phyloP scores from a whole-genome alignment of 768 basidiomycete species.

The Pisolithus sp. region DNA sequence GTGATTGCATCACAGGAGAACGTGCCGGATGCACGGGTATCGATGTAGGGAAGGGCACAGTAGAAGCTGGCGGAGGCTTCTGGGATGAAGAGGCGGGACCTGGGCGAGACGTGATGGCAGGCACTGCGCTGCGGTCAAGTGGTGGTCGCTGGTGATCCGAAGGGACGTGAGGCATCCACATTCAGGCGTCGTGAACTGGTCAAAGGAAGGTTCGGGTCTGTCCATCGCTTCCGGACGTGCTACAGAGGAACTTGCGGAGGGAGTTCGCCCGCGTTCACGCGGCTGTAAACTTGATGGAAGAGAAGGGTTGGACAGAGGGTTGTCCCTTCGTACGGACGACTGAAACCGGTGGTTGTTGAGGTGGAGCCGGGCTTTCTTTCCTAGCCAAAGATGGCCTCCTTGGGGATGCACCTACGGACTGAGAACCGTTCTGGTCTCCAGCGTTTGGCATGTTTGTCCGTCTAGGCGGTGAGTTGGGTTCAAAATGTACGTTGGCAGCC shows the following conservation, averaged over 20 bases:
- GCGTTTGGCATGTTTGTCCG: constrained; percentile 6
- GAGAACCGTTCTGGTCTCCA: constrained; percentile 7
- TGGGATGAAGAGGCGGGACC: constrained; percentile 1
- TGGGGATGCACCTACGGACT: constrained; percentile 10
- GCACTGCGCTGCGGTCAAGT: not conserved
- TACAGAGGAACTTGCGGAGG: constrained; percentile 9
- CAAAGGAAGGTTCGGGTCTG: constrained; percentile 11
- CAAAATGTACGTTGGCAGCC: constrained; percentile 9
- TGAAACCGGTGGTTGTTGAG: constrained; percentile 2
- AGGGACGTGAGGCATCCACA: constrained; percentile 10
- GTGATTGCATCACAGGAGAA: constrained; percentile 9
- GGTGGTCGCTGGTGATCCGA: constrained; percentile 6
- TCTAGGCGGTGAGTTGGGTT: constrained; percentile 7
- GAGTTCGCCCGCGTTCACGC: constrained; percentile 11
- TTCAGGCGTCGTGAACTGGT: constrained; percentile 11
- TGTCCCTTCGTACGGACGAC: constrained; percentile 6
- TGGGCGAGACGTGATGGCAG: not conserved
- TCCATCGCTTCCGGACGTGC: constrained; percentile 12
- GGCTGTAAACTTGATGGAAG: constrained; percentile 7
- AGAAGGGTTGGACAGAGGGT: constrained; percentile 6
- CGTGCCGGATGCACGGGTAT: constrained; percentile 3
- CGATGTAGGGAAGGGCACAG: constrained; percentile 6
- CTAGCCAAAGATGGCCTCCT: constrained; percentile 8
- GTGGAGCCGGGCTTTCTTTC: constrained; percentile 8
- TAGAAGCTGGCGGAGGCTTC: constrained; percentile 5